Base-by-base conservation (phyloP, 2,329 filamentous ascomycete species). In the Pestalotiopsis sp. region DNA sequence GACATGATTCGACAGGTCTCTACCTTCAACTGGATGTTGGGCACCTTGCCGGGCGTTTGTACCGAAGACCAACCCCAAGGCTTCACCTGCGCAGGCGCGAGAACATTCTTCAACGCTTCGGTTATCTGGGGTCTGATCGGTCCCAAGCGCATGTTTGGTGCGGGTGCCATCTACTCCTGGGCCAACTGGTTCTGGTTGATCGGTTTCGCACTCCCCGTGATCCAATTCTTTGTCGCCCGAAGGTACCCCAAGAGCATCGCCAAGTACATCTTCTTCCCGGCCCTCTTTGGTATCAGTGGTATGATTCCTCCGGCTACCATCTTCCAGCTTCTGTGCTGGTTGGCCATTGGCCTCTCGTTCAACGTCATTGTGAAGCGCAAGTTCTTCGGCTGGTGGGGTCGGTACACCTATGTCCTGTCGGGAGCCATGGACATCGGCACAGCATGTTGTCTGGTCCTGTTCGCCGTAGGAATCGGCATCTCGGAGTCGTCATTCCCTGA, bases 71-170 rank as follows among this genome's bases (percentile, higher is more conserved):
- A 89, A 71, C 41, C 75, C 1, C 83, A 85, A 72, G 83, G 85
- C 64, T 86, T 88, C 73, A 87, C 80, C 27, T 90, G 88, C 73
- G 88, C 88, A 6, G 82, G 83, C 45, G 86, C 85, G 14, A 83
- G 84, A 25, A 87, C 88, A 0, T 90, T 90, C 75, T 90, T 88
- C 79, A 88, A 87, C 27, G 85, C 85, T 13, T 57, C 41, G 13
- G 82, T 89, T 4, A 85, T 89, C 67, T 90, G 88, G 88, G 89
- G 89, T 68, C 81, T 88, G 23, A 88, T 91, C 67, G 89, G 86
- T 0, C 86, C 87, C 0, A 75, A 78, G 20, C 83, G 86, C 52
- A 84, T 88, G 72, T 87, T 87, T 74, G 83, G 82, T 58, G 60
- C 65, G 0, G 82, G 82, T 38, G 78, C 82, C 17, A 78, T 85